Conservation (phyloP, 192 early-diverging fungal genomes). For the Coemansia sp. region DNA sequence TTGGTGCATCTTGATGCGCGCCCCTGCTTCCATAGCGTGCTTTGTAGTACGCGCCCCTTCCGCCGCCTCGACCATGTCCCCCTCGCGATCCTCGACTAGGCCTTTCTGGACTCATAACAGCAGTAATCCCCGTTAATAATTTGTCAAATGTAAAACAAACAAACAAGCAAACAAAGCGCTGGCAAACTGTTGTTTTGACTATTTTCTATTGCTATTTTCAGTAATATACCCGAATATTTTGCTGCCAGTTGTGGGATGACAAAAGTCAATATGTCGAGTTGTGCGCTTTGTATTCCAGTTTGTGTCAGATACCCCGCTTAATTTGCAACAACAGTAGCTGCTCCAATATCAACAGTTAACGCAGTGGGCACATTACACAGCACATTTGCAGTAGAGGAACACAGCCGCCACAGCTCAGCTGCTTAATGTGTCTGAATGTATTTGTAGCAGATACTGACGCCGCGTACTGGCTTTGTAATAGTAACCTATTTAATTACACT, state of each 20-base stretch:
- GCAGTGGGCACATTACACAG: neutral
- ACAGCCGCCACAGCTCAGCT: neutral
- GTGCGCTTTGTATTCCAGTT: neutral
- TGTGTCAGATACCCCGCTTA: neutral
- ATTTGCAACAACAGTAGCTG: neutral
- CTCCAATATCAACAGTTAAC: neutral
- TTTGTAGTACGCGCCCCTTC: slow-evolving; percentile 38
- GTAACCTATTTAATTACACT: neutral
- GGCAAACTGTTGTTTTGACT: neutral
- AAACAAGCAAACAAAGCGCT: neutral
- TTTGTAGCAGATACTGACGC: neutral
- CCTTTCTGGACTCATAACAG: slow-evolving; percentile 3
- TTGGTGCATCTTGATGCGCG: neutral
- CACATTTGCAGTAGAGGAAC: neutral
- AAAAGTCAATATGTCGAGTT: neutral
- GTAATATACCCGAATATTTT: neutral
- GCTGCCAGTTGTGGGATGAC: neutral
- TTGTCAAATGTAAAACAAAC: neutral
- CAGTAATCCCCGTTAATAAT: neutral
- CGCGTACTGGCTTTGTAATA: neutral
- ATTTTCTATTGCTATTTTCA: neutral
- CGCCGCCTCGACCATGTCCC: slow-evolving; percentile 8
- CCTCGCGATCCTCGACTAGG: slow-evolving; percentile 7
- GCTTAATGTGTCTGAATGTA: neutral
- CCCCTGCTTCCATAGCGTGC: slow-evolving; percentile 21